Conservation (phyloP, 2,329 filamentous ascomycete genomes). For the Pezicula rhizophila region DNA sequence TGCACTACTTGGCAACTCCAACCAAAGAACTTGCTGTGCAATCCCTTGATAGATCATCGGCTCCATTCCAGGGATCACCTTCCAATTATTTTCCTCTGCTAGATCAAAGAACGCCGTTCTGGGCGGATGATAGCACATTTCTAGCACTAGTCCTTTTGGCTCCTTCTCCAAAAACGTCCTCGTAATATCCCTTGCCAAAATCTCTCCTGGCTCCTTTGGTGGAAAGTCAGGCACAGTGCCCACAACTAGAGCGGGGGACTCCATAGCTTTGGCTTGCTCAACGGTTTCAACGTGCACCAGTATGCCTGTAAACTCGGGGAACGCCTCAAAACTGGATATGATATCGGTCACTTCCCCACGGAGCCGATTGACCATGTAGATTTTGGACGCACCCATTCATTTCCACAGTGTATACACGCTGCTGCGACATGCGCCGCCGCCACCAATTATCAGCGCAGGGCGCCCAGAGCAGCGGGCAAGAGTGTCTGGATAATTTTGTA, state of each 20-base stretch:
- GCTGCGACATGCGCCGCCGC: no score
- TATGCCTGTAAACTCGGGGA: not conserved
- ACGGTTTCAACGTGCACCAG: conserved; percentile 1
- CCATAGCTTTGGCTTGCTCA: not conserved
- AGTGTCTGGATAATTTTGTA: no score
- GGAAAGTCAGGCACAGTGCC: not conserved
- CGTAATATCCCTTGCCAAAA: not conserved
- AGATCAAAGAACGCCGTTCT: not conserved
- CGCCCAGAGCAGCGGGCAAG: no score
- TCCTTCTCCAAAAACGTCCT: not conserved
- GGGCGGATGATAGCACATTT: conserved; percentile 4
- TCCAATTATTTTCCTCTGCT: not conserved
- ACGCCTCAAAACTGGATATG: not conserved
- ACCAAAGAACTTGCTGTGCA: conserved; percentile 1
- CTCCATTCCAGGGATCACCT: not conserved
- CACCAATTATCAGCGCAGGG: no score
- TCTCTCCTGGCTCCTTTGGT: not conserved
- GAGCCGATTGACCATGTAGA: not conserved
- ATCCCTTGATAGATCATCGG: not conserved
- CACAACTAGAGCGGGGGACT: not conserved
- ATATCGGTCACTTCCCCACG: not conserved
- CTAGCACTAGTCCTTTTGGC: not conserved
- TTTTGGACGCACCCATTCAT: not conserved
- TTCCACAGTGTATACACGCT: not conserved
- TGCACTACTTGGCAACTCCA: not conserved